A percentile compares a stretch with the other conserved stretches of the same genome.
phyloP scores from a whole-genome alignment of 352 stramenopile species.

The Pythium periplocum region DNA sequence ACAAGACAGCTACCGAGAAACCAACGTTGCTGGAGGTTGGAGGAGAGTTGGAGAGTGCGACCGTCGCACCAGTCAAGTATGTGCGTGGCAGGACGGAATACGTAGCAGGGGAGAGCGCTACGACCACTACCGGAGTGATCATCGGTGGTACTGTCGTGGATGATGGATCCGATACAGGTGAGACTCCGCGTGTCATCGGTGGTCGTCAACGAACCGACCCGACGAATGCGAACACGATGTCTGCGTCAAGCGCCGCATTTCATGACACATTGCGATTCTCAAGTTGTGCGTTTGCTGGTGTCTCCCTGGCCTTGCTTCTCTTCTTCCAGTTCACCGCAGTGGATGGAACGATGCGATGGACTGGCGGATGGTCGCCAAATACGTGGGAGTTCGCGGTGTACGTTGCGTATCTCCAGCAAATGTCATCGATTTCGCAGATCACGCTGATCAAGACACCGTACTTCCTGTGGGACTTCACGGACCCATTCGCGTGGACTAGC shows the following conservation, averaged over 20 bases:
- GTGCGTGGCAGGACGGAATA: too few species aligned
- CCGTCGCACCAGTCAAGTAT: too few species aligned
- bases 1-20: too few species aligned
- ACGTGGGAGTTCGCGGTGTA: constrained; percentile 49
- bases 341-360: constrained; percentile 26
- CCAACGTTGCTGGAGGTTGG: too few species aligned
- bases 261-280: background rate
- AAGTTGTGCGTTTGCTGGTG: background rate
- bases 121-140: too few species aligned
- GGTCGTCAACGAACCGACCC: too few species aligned
- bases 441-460: constrained; percentile 27
- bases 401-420: constrained; percentile 33
- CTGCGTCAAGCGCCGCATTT: background rate
- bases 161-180: background rate
- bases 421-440: constrained; percentile 34
- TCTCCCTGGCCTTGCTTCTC: constrained; percentile 21
- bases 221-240: too few species aligned
- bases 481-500: constrained; percentile 42
- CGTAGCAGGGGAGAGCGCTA: too few species aligned
- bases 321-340: constrained; percentile 62
- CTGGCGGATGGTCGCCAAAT: constrained; percentile 23
- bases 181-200: background rate
- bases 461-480: constrained; percentile 30
- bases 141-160: too few species aligned
- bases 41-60: too few species aligned